These are phyloP conservation scores for Penicillium maclennaniae DNA, from an alignment of 495 filamentous ascomycete species.

Conservation along the genomic window DNA sequence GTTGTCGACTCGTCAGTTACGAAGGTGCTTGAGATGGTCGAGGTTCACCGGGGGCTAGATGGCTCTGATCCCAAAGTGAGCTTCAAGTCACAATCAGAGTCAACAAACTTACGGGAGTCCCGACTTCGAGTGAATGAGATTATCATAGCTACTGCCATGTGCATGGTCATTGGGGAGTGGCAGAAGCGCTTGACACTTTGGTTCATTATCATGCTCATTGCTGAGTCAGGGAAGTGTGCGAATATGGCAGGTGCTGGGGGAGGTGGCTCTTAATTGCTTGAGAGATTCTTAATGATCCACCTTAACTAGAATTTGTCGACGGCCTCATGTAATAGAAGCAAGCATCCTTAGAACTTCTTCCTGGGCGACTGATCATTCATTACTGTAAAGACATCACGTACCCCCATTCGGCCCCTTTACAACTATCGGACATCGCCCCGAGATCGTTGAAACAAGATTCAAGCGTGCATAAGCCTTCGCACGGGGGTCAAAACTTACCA, in stretches of 20 bases:
- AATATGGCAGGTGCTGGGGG: neutral
- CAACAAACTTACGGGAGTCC: neutral
- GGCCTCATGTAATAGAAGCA: neutral
- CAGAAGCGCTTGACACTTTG: constrained; percentile 12
- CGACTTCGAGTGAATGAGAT: neutral
- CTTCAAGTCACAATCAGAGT: neutral
- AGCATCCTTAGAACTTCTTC: neutral
- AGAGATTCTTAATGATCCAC: neutral
- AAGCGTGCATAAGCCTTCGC: neutral
- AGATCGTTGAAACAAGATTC: neutral
- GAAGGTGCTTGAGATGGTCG: neutral
- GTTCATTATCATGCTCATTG: neutral
- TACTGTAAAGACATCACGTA: neutral
- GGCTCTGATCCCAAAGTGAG: neutral
- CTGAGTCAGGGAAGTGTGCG: neutral
- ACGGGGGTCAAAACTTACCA: neutral
- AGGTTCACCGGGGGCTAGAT: neutral
- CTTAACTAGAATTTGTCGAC: neutral
- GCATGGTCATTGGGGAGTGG: constrained; percentile 20
- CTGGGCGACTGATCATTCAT: neutral
- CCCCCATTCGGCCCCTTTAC: neutral
- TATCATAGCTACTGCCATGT: constrained; percentile 16
- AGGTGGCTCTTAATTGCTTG: neutral
- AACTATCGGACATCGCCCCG: neutral
- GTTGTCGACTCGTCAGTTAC: neutral